phyloP scores from a whole-genome alignment of 768 basidiomycete genomes.

The Mycena venus region DNA sequence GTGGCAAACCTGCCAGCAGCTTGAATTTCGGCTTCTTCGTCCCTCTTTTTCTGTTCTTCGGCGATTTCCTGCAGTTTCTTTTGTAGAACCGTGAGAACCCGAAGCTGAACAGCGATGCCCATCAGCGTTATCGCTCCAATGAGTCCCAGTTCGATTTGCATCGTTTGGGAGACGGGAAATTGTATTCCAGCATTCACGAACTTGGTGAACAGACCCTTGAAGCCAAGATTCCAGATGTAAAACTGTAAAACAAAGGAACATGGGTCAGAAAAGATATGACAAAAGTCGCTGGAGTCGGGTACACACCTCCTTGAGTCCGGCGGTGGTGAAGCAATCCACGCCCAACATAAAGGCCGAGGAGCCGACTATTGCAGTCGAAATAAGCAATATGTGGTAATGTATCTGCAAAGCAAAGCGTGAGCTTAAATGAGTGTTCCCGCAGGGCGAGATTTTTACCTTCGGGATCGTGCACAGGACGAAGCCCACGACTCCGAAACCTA shows the following conservation, averaged over 20 bases:
- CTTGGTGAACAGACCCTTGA: constrained; percentile 82
- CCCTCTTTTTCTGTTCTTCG: constrained; percentile 77
- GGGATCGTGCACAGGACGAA: constrained; percentile 90
- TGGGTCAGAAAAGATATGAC: constrained; percentile 25
- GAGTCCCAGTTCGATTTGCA: constrained; percentile 94
- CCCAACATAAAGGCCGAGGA: constrained; percentile 93
- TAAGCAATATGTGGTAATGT: constrained; percentile 88
- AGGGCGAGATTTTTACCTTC: constrained; percentile 56
- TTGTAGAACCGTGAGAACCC: constrained; percentile 85
- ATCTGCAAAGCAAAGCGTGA: constrained; percentile 55
- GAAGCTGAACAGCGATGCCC: constrained; percentile 92
- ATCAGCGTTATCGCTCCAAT: constrained; percentile 86
- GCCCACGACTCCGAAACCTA: constrained; percentile 80
- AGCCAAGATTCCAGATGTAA: constrained; percentile 96
- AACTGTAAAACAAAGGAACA: constrained; percentile 67
- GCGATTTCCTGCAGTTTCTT: constrained; percentile 84
- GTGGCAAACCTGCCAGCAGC: constrained; percentile 78
- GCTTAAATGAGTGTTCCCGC: constrained; percentile 24
- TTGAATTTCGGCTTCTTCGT: constrained; percentile 81
- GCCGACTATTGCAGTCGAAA: constrained; percentile 91
- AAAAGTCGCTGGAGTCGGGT: constrained; percentile 29
- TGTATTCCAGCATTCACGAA: constrained; percentile 74
- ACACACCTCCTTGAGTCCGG: constrained; percentile 91
- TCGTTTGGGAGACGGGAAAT: constrained; percentile 89
- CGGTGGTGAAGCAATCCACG: constrained; percentile 93